These are phyloP conservation scores for Penicillium diatomitis DNA, from an alignment of 495 filamentous ascomycete genomes.

Conservation along the genomic window DNA sequence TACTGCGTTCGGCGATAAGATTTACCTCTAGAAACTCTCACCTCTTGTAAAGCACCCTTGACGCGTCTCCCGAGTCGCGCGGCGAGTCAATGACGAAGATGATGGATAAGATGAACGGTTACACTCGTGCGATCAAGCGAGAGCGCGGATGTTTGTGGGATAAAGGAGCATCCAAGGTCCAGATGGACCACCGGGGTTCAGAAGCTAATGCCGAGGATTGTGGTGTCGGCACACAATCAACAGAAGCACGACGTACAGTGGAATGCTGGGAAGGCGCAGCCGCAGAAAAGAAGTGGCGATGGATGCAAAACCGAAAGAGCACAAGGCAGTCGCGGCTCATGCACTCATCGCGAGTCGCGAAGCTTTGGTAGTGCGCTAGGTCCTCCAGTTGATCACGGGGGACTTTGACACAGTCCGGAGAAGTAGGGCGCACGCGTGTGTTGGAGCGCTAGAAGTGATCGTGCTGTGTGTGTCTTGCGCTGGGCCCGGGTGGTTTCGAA, in stretches of 20 bases:
- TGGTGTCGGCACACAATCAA: neutral
- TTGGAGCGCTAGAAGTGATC: neutral
- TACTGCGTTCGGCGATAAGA: no score
- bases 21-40: no score
- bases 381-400: slow-evolving; percentile 8
- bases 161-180: neutral
- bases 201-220: neutral
- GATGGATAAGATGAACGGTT: no score
- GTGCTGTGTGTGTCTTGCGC: neutral
- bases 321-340: slow-evolving; percentile 6
- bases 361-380: slow-evolving; percentile 2
- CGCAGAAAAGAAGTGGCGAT: slow-evolving; percentile 10
- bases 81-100: no score
- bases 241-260: slow-evolving; percentile 1
- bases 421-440: slow-evolving; percentile 4
- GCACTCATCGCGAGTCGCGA: slow-evolving; percentile 12
- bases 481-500: neutral
- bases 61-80: neutral
- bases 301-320: neutral
- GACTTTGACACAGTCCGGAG: slow-evolving; percentile 7
- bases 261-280: slow-evolving; percentile 18
- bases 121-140: neutral
- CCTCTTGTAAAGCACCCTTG: neutral
- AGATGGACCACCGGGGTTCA: slow-evolving; percentile 7
- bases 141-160: neutral